These are phyloP conservation scores for Phytophthora pistaciae DNA, from an alignment of 352 stramenopile species.

Conservation along the genomic window DNA sequence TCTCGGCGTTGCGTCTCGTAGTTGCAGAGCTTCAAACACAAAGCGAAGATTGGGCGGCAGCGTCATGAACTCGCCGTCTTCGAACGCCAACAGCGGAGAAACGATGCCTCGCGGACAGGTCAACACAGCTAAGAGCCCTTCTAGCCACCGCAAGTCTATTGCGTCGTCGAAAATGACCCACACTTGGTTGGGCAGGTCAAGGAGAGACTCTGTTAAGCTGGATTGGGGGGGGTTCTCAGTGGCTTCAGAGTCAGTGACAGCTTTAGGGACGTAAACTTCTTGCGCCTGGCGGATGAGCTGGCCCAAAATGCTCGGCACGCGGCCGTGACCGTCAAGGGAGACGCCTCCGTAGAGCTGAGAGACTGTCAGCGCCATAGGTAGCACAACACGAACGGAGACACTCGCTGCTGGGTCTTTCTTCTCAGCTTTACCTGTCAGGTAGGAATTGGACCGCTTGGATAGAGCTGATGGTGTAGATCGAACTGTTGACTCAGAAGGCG, in stretches of 20 bases:
- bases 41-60: conserved; percentile 71
- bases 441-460: conserved; percentile 18
- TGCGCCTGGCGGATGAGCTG: conserved; percentile 44
- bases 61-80: conserved; percentile 65
- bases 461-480: background rate
- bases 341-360: conserved; percentile 60
- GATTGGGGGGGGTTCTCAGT: background rate
- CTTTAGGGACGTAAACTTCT: conserved; percentile 24
- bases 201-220: conserved; percentile 5
- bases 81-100: conserved; percentile 32
- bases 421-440: conserved; percentile 4
- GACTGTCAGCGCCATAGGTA: conserved; percentile 49
- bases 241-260: background rate
- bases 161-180: conserved; percentile 61
- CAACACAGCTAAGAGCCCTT: conserved; percentile 46
- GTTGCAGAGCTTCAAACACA: conserved; percentile 60
- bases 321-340: conserved; percentile 39
- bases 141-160: conserved; percentile 49
- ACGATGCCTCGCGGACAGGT: background rate
- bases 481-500: background rate
- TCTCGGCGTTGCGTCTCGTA: conserved; percentile 44
- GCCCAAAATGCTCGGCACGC: conserved; percentile 47
- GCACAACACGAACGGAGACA: conserved; percentile 35
- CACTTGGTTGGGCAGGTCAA: conserved; percentile 29
- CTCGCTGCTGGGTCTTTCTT: background rate